Conservation (phyloP, 169 alveolate genomes). For the Babesia bovis region DNA sequence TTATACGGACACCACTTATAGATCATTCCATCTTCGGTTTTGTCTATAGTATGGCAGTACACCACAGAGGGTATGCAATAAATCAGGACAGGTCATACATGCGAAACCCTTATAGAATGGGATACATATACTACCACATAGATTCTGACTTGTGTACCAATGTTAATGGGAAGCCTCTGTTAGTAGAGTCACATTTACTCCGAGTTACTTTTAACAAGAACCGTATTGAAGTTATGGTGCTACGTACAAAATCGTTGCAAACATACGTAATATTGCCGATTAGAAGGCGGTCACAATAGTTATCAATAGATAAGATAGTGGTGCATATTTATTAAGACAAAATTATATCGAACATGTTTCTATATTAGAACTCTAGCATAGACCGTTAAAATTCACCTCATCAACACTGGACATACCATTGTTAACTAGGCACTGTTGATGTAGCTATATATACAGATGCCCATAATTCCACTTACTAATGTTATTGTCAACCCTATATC, state of each 20-base stretch:
- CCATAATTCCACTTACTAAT: no score
- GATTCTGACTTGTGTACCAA: background rate
- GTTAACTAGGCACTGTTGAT: no score
- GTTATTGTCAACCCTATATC: no score
- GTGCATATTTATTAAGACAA: no score
- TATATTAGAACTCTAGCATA: no score
- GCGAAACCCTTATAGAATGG: background rate
- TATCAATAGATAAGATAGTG: no score
- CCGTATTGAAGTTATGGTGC: background rate
- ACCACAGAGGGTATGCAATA: conserved; percentile 7
- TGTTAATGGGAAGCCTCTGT: background rate
- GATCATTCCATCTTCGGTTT: background rate
- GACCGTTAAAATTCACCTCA: no score
- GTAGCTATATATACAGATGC: no score
- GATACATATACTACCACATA: background rate
- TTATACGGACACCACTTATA: background rate
- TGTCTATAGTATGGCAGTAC: background rate
- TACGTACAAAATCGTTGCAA: background rate
- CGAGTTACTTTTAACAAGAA: background rate
- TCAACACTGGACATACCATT: no score
- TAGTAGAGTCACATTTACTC: background rate
- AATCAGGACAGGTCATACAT: background rate
- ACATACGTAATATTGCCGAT: background rate
- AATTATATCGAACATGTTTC: no score
- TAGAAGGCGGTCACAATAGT: no score